A percentile compares a stretch with the other conserved stretches of the same genome.
These are phyloP conservation scores for Ulmus americana DNA, from an alignment of 331 rosid species.

Conservation along the genomic window DNA sequence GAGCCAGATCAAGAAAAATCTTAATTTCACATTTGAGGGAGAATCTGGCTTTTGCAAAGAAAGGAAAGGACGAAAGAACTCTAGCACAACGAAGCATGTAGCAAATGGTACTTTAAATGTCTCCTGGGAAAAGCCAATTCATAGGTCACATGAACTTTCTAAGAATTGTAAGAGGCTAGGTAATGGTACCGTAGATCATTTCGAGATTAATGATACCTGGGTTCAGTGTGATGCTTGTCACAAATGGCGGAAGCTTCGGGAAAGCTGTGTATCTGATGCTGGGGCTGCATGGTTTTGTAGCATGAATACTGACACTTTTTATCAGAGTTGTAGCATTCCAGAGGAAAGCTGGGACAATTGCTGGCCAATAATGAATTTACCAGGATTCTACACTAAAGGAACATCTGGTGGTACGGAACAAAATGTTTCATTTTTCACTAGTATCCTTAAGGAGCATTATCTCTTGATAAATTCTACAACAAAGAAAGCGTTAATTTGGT, in stretches of 20 bases:
- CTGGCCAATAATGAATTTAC: constrained; percentile 53
- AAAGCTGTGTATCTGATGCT: constrained; percentile 42
- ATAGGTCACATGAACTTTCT: constrained; percentile 29
- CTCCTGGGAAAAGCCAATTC: constrained; percentile 32
- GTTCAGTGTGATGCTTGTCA: constrained; percentile 89
- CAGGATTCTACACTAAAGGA: constrained; percentile 72
- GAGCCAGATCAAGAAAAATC: constrained; percentile 47
- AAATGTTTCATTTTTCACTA: constrained; percentile 65
- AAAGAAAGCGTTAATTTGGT: constrained; percentile 75
- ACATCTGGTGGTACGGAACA: constrained; percentile 59
- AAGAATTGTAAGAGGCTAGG: constrained; percentile 26
- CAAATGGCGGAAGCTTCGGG: constrained; percentile 87
- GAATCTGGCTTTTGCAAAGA: constrained; percentile 32
- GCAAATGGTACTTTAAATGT: constrained; percentile 29
- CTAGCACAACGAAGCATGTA: constrained; percentile 27
- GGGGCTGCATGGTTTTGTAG: constrained; percentile 88
- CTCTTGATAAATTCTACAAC: constrained; percentile 53
- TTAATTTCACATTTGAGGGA: constrained; percentile 39
- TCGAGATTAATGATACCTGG: constrained; percentile 63
- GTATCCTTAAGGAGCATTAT: constrained; percentile 73
- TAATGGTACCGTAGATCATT: constrained; percentile 24
- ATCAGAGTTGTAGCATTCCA: constrained; percentile 63
- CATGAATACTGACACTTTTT: constrained; percentile 64
- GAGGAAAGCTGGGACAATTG: constrained; percentile 56
- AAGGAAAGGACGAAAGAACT: constrained; percentile 26